These are phyloP conservation scores for Coemansia sp. DNA, from an alignment of 192 early-diverging fungal genomes.

Conservation along the genomic window DNA sequence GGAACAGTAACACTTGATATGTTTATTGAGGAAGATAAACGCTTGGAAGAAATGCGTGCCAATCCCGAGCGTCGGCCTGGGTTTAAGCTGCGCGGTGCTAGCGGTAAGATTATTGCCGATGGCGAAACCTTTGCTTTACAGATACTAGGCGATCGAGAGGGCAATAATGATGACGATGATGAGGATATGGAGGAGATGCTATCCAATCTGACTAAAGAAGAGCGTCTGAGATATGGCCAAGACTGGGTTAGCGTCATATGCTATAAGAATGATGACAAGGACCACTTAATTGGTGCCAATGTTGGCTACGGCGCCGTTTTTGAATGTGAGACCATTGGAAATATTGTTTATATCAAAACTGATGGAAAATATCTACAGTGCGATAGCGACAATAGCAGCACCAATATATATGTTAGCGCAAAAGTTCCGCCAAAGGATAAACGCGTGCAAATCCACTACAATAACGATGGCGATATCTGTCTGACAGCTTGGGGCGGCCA, in stretches of 20 bases:
- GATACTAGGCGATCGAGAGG: not conserved
- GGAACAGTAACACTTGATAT: not conserved
- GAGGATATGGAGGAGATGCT: not conserved
- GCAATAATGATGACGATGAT: not conserved
- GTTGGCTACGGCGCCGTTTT: not conserved
- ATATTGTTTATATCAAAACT: not conserved
- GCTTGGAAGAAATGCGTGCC: not conserved
- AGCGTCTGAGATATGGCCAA: not conserved
- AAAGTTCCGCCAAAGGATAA: not conserved
- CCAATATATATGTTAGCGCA: not conserved
- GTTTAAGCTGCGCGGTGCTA: conserved; percentile 2
- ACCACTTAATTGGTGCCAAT: not conserved
- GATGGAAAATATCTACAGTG: not conserved
- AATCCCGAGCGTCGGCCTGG: not conserved
- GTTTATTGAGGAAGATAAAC: not conserved
- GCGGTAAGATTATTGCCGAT: not conserved
- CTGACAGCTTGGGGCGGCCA: not conserved
- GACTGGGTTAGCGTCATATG: not conserved
- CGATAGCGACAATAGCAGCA: not conserved
- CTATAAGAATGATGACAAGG: not conserved
- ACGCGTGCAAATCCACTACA: conserved; percentile 7
- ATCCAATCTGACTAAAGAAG: not conserved
- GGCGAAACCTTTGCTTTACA: not conserved
- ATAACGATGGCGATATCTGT: not conserved
- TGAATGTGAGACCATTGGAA: not conserved